A percentile compares a stretch with the other conserved stretches of the same genome.
Evolutionary conservation across 352 stramenopile species (phyloP).

Genomic region (Pythium dissimile): DNA sequence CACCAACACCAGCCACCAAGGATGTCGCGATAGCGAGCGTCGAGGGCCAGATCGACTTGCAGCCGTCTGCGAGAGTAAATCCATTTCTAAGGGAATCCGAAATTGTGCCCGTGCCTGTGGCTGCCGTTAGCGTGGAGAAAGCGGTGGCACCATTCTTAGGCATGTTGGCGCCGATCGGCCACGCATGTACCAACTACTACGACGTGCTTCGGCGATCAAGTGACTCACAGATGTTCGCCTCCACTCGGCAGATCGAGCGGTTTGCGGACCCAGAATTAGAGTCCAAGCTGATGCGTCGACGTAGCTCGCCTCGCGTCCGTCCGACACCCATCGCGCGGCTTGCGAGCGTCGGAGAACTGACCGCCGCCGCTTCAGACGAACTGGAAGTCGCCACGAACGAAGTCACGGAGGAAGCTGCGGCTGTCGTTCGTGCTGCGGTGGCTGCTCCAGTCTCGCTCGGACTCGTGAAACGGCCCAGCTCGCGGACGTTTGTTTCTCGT

Average conservation of each 20-base stretch:
- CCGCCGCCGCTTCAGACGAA: not conserved
- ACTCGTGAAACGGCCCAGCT: slow-evolving; percentile 10
- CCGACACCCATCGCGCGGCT: slow-evolving; percentile 13
- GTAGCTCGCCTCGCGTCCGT: slow-evolving; percentile 6
- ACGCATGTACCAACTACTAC: no score
- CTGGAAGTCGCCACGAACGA: slow-evolving; percentile 4
- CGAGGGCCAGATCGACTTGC: no score
- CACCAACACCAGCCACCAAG: no score
- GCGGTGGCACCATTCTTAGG: no score
- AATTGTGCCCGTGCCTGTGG: no score
- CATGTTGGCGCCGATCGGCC: no score
- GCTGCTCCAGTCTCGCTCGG: not conserved
- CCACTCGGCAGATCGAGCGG: slow-evolving; percentile 7
- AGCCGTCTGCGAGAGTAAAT: no score
- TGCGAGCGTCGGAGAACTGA: slow-evolving; percentile 32
- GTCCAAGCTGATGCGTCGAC: slow-evolving; percentile 5
- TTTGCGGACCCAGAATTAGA: slow-evolving; percentile 11
- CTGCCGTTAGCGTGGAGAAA: no score
- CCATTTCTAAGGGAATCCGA: not conserved
- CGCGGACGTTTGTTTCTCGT: not conserved
- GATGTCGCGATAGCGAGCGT: no score
- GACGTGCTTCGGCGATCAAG: not conserved
- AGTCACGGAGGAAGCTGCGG: slow-evolving; percentile 5
- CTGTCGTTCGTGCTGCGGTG: not conserved
- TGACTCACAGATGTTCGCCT: not conserved